These are phyloP conservation scores for Dunaliella primolecta DNA, from an alignment of 139 green algal genomes.

Conservation along the genomic window DNA sequence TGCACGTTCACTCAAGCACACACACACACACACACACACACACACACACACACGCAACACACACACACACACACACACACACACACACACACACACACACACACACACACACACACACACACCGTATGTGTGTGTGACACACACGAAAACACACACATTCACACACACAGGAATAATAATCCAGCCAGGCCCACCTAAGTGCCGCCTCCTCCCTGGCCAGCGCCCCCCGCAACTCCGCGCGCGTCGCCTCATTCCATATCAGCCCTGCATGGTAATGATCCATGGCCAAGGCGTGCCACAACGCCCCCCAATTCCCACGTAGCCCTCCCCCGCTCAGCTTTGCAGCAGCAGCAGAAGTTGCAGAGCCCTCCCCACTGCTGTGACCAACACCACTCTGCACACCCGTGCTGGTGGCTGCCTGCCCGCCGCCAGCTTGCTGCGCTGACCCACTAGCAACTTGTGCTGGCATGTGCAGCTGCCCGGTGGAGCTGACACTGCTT, in stretches of 20 bases:
- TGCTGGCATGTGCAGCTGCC: too few species aligned
- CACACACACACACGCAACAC: neutral
- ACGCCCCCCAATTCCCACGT: conserved; percentile 75
- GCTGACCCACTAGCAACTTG: too few species aligned
- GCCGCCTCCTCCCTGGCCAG: conserved; percentile 70
- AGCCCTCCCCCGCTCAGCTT: conserved; percentile 25
- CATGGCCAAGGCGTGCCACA: conserved; percentile 62
- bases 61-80: neutral
- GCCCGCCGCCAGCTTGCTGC: too few species aligned
- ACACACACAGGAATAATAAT: neutral
- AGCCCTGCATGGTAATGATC: conserved; percentile 78
- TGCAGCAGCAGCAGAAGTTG: too few species aligned
- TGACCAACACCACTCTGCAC: too few species aligned
- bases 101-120: neutral
- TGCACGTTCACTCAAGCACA: neutral
- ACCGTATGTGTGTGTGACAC: too few species aligned
- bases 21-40: neutral
- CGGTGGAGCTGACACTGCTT: too few species aligned
- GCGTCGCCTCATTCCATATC: conserved; percentile 86
- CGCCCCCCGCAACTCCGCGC: conserved; percentile 80
- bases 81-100: neutral
- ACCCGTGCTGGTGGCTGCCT: too few species aligned
- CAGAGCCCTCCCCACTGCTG: too few species aligned
- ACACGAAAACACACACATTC: neutral
- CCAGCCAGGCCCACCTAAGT: neutral